Evolutionary conservation across 1,139 yeast species (phyloP).

Genomic region (Saccharomyces hybrid): DNA sequence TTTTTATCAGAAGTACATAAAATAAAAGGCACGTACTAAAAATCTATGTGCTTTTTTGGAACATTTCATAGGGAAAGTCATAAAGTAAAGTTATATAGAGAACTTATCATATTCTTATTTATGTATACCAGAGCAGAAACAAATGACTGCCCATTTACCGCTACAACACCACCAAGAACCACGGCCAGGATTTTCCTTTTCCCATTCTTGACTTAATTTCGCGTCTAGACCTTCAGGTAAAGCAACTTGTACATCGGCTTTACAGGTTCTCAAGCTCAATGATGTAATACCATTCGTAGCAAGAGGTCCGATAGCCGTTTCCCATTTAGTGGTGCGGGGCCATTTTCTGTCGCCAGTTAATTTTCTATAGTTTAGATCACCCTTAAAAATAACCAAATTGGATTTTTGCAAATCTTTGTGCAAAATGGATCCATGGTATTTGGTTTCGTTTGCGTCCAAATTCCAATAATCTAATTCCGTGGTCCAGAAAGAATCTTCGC

Average conservation of each 20-base stretch:
- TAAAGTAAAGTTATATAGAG: background rate
- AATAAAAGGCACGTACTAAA: background rate
- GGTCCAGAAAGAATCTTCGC: constrained; percentile 82
- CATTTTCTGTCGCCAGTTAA: constrained; percentile 84
- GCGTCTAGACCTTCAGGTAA: constrained; percentile 66
- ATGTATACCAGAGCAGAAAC: constrained; percentile 35
- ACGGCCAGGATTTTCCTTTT: constrained; percentile 45
- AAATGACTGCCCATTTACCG: constrained; percentile 90
- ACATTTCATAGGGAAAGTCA: background rate
- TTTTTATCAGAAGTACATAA: background rate
- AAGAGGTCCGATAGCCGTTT: constrained; percentile 59
- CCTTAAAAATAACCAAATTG: constrained; percentile 75
- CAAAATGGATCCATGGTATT: constrained; percentile 51
- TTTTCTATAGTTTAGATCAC: constrained; percentile 93
- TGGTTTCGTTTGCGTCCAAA: constrained; percentile 44
- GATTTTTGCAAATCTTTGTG: constrained; percentile 49
- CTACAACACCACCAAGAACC: constrained; percentile 79
- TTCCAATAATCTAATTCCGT: constrained; percentile 64
- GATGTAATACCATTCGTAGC: constrained; percentile 52
- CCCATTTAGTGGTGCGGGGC: constrained; percentile 74
- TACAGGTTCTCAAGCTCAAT: constrained; percentile 80
- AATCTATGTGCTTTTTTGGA: background rate
- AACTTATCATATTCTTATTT: background rate
- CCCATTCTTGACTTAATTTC: constrained; percentile 54
- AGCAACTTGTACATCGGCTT: constrained; percentile 95